Base-by-base conservation (phyloP, 176 grass and related monocot species). In the Phyllostachys edulis region DNA sequence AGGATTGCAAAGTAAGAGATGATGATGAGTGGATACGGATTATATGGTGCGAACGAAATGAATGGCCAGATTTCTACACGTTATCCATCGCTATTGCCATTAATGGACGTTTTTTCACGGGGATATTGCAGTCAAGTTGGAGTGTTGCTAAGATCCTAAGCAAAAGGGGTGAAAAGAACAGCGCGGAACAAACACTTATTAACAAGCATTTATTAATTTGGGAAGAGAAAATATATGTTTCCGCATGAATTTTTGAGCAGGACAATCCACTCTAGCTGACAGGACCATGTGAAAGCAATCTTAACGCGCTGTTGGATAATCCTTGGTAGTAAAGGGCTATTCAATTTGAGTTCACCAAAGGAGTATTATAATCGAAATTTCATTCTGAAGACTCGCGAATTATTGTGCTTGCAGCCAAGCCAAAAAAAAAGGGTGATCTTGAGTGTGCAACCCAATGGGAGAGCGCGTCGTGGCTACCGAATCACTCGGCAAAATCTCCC, bases 91-190 rank as follows among this genome's bases (percentile, higher is more conserved):
- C 20, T 69, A n/a, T 61, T 60, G 50, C 39, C 51, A 82, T 76
- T 68, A 82, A 76, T 87, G 71, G 59, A 17, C 36, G 46, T 15
- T 65, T 61, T 86, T 49, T 65, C 67, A 73, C 32, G 14, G 77
- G 56, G 69, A 67, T 75, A 67, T 34, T 40, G 78, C 70, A 27
- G 27, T 65, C 62, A 75, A 75, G 62, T 75, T 20, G 77, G 21
- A 26, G 20, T 75, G 71, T 87, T 82, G 79, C 71, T 21, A 82
- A 68, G 51, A 69, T 82, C 71, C 79, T 40, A 82, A 82, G 85
- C 79, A 77, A 87, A 76, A 66, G 26, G 24, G 14, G 9, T 61
- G 85, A 87, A 60, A 87, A 10, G 13, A 87, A 69, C 49, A 77
- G 63, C 26, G 62, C 62, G 0, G 8, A 13, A 11, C 21, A 23